phyloP scores from a whole-genome alignment of 768 basidiomycete species.

The Tricholoma furcatifolium region DNA sequence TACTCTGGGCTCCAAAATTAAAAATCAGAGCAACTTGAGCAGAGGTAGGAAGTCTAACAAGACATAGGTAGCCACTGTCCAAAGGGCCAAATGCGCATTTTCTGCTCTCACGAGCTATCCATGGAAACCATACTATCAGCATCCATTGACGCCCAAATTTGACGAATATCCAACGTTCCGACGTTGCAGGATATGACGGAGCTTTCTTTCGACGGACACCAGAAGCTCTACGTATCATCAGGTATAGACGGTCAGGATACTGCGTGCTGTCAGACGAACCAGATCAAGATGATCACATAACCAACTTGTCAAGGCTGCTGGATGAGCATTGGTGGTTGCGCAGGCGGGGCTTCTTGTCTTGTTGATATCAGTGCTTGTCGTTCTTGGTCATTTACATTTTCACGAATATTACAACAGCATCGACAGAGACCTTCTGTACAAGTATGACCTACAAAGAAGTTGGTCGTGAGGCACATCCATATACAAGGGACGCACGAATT shows the following conservation, averaged over 20 bases:
- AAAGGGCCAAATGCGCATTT: no score
- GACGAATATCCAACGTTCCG: background rate
- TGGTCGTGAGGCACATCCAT: no score
- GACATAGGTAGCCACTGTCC: no score
- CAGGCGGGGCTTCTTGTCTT: slow-evolving; percentile 22
- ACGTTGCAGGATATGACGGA: background rate
- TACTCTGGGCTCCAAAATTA: no score
- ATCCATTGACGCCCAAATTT: no score
- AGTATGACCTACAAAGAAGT: slow-evolving; percentile 27
- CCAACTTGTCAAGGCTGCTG: slow-evolving; percentile 5
- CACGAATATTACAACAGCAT: slow-evolving; percentile 18
- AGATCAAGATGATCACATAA: background rate
- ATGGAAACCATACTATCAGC: no score
- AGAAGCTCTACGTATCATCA: no score
- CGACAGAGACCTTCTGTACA: slow-evolving; percentile 32
- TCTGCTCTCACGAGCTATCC: no score
- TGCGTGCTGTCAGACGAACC: background rate
- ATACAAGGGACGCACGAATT: slow-evolving; percentile 27
- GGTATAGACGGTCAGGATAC: no score
- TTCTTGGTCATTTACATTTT: slow-evolving; percentile 18
- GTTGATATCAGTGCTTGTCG: slow-evolving; percentile 28
- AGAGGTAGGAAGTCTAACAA: no score
- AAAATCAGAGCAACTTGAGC: no score
- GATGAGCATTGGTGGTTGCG: slow-evolving; percentile 26
- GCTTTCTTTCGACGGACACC: no score